Base-by-base conservation (phyloP, 164 flowering plant species). In the Stephania japonica region DNA sequence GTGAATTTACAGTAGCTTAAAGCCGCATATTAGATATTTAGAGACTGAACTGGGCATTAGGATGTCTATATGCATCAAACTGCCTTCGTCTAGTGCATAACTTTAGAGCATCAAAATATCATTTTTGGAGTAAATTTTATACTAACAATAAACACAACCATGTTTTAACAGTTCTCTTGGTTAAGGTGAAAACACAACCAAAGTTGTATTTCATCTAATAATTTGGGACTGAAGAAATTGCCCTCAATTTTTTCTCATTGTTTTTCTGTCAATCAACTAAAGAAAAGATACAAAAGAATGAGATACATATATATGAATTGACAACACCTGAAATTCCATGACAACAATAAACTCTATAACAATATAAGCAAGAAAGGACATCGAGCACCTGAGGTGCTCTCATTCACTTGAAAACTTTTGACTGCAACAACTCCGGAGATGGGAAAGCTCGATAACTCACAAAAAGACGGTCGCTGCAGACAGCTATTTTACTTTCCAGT, bases 401-500 rank as follows among this genome's bases (percentile, higher is more conserved):
- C 53, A 5, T 47, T 47, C 53, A 47, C 53, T 47, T 9, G 16
- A 14, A 47, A 47, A 9, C 16, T n/a, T n/a, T n/a, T 14, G 11
- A 47, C 53, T 47, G 11, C 13, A 14, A 47, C 53, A 14, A 6
- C 53, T 47, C 53, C 16, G 6, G 53, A 47, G 0, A 47, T 47
- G 53, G 13, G 16, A 47, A 47, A 47, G 16, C 53, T 63, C 25
- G 25, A 16, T 50, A 27, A 12, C 56, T 11, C 67, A 32, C 25
- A 50, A 3, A 27, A 32, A 64, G 38, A 50, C 24, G 42, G 9
- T 16, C 7, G 69, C 18, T 2, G 38, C 32, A n/a, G 32, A 18
- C 0, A 21, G 42, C 21, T 53, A 61, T 62, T 62, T 84, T 80
- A 90, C 80, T 90, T 90, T 25, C 84, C 87, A 66, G 84, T 84